Base-by-base conservation (phyloP, 805 yeast genomes). In the Yamadazyma paraphyllophila region DNA sequence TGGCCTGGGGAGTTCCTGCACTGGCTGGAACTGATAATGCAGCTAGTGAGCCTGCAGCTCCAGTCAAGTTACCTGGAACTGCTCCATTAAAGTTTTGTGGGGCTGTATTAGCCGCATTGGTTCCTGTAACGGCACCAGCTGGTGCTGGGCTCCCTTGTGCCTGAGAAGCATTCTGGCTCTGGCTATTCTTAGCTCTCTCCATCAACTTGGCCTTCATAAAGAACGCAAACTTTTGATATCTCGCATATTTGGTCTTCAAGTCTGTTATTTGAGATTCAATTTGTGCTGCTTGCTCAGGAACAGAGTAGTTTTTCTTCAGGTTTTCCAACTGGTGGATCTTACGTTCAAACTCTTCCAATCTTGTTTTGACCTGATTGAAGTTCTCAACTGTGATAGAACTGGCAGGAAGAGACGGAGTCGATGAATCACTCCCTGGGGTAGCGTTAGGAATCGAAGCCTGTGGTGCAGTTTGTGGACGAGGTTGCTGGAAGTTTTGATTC, bases 321-420 rank as follows among this genome's bases (percentile, higher is more conserved):
- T 71, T 71, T 44, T 77, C 79, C 37, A 82, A 67, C n/a, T 72
- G 66, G 12, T 73, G 73, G 50, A 82, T 63, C 45, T 74, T 78
- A 33, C 73, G 67, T 45, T 74, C 76, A 47, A 77, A 74, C 46
- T 75, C 80, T 35, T 67, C 74, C 9, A 81, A 66, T 35, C 76
- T 62, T 9, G 69, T 66, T 50, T 75, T 69, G 14, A 81, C 69
- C 41, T 66, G 71, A 46, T 69, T 69, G 58, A 69, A 72, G 29
- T 65, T 59, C 44, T 72, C 76, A 13, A 66, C 57, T 1, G 74
- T 66, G 7, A 63, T 63, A 1, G 59, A 56, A 36, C 50, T 59
- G 4, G 58, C 47, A 11, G 52, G 51, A 7, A 54, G 39, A 6
- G 46, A 30, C 2, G 54, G 56, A 15, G 47, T 20, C 20, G 11